These are phyloP conservation scores for Leucosporidium scottii DNA, from an alignment of 768 basidiomycete genomes.

Conservation along the genomic window DNA sequence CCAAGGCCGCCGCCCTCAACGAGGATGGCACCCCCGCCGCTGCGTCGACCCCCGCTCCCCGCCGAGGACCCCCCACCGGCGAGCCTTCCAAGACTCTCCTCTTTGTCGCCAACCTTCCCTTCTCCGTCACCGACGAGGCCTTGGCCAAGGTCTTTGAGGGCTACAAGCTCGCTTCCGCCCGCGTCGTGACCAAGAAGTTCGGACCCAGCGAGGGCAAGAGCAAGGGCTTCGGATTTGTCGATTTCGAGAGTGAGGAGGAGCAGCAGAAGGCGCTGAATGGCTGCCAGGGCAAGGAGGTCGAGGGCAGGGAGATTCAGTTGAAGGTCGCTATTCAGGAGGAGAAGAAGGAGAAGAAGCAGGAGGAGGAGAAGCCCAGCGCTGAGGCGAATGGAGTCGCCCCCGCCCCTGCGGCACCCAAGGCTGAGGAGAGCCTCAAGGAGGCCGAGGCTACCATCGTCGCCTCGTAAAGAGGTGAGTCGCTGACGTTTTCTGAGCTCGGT, in stretches of 20 bases:
- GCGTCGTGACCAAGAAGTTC: slow-evolving; percentile 78
- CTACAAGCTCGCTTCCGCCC: slow-evolving; percentile 73
- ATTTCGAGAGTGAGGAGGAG: slow-evolving; percentile 78
- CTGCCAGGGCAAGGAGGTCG: slow-evolving; percentile 79
- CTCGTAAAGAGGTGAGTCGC: slow-evolving; percentile 9
- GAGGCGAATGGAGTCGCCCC: background rate
- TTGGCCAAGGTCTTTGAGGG: slow-evolving; percentile 76
- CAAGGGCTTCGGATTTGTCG: slow-evolving; percentile 98
- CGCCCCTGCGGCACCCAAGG: background rate
- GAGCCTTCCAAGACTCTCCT: slow-evolving; percentile 73
- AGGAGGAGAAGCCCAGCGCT: slow-evolving; percentile 1
- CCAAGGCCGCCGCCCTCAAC: slow-evolving; percentile 19
- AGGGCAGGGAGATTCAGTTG: slow-evolving; percentile 77
- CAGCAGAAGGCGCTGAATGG: slow-evolving; percentile 85
- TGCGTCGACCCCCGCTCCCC: slow-evolving; percentile 43
- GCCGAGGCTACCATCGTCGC: slow-evolving; percentile 32
- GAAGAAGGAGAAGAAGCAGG: slow-evolving; percentile 32
- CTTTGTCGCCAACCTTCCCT: slow-evolving; percentile 97
- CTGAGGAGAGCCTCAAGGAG: slow-evolving; percentile 3
- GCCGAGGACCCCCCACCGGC: slow-evolving; percentile 64
- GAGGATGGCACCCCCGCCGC: slow-evolving; percentile 45
- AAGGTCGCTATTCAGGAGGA: slow-evolving; percentile 84
- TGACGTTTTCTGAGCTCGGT: background rate
- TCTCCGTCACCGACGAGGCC: slow-evolving; percentile 73
- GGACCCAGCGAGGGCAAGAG: slow-evolving; percentile 69